Evolutionary conservation across 495 filamentous ascomycete genomes (phyloP), one percentile per base, ranked within the genome.

Genomic region (Penicillium parvum): DNA sequence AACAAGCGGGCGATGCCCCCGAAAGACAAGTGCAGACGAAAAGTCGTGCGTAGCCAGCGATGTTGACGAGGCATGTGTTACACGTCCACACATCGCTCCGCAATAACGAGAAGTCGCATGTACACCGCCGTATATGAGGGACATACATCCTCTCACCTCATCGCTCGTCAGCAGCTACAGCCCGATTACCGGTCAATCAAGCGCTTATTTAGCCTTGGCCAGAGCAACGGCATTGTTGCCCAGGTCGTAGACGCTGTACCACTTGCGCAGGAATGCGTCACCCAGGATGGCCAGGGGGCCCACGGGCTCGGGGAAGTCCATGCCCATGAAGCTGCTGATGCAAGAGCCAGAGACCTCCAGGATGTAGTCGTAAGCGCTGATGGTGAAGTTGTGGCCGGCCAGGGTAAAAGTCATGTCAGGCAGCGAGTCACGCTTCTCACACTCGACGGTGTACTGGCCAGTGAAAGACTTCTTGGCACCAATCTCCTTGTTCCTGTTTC

Each of bases 311-410:
- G 87, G 88, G 79, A 96, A 86, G 67, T 97, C 92, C 85, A 96
- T 95, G 53, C 91, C 91, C 81, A 95, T 91, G 74, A 99, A 95
- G 49, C 86, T 83, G 36, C 88, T 95, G 69, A 99, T 95, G 72
- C 94, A 99, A 60, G 83, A 88, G 47, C 94, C 92, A 61, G 88
- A 84, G 29, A 95, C 82, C 65, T 99, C 94, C 37, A 99, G 79
- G 61, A 96, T 89, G 74, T 99, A 99, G 71, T 99, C 94, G 47
- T 83, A 85, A 5, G 94, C 71, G 46, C 73, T 64, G 57, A 99
- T 95, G 56, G 83, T 83, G 74, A 97, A 99, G 69, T 95, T 83
- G 66, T 95, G 76, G 30, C 94, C 94, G 40, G 70, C 72, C 15
- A 99, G 79, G 43, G 78, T 90, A 71, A 97, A 96, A 47, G 82